Evolutionary conservation across 179 eudicot genomes (phyloP), one percentile per base, ranked within the genome.

Genomic region (Amaranthus tricolor): DNA sequence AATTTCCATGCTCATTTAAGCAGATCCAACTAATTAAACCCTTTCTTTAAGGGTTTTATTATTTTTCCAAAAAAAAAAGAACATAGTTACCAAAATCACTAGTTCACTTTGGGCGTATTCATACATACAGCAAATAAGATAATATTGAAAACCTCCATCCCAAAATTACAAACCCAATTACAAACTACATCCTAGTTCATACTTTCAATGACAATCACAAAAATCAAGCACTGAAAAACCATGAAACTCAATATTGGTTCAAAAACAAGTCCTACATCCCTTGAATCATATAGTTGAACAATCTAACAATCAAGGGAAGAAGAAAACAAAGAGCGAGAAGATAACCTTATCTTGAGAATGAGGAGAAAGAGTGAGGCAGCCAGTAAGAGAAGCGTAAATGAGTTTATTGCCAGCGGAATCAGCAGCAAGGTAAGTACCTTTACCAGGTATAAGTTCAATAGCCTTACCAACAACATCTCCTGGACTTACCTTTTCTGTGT

Each of bases 301-400:
- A 13, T 20, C 57, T 16, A 0, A 73, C 6, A 47, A 50, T 31
- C 19, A 0, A 12, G 6, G 0, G 57, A 40, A 43, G 40, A 47
- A 24, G 13, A 12, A 43, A 47, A 59, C 1, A n/a, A 19, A 16
- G 9, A 13, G 4, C 50, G 66, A 24, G 1, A 47, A 21, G 45
- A 5, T 15, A 78, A 94, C 98, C 99, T 86, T 84, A 79, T 95
- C 96, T 10, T 78, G 8, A 10, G 90, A 85, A 14, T 83, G 15
- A 6, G 86, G 21, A 15, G 97, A 53, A 66, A 86, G 17, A 49
- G 88, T 77, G 11, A 78, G 82, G 61, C 70, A 76, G 3, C 98
- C 97, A 17, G 94, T 86, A 79, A 95, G 91, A 62, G 96, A 87
- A 79, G 99, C 92, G 77, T 89, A 88, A 20, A 95, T 86, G 13